phyloP scores from a whole-genome alignment of 805 yeast genomes.

The Cyberlindnera maritima region DNA sequence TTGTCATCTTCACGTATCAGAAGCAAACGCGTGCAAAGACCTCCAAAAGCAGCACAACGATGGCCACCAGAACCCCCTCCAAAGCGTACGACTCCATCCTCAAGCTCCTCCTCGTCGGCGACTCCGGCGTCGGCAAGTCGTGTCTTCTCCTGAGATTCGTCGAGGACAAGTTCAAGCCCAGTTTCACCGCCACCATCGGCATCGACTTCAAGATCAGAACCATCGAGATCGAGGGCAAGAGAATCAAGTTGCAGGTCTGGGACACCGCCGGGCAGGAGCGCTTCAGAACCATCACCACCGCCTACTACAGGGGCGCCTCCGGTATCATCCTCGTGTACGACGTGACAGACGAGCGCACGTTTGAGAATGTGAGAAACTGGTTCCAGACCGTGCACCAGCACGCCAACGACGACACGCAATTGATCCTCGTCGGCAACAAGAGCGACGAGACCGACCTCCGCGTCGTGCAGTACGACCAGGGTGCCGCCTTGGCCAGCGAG shows the following conservation, averaged over 20 bases:
- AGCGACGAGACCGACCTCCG: conserved; percentile 87
- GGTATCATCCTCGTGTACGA: conserved; percentile 83
- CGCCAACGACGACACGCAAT: conserved; percentile 93
- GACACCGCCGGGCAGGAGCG: conserved; percentile 98
- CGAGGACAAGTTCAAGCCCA: conserved; percentile 94
- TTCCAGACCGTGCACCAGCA: conserved; percentile 93
- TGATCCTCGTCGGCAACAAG: conserved; percentile 93
- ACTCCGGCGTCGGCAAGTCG: conserved; percentile 87
- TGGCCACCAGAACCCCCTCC: conserved; percentile 59
- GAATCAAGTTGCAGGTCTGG: conserved; percentile 93
- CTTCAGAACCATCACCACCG: conserved; percentile 91
- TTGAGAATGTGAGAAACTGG: conserved; percentile 93
- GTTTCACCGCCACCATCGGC: conserved; percentile 96
- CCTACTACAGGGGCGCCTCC: conserved; percentile 87
- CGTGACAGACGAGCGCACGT: conserved; percentile 86
- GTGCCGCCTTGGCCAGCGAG: conserved; percentile 82
- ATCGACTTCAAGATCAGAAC: conserved; percentile 98
- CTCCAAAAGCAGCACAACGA: background rate
- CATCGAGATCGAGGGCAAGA: conserved; percentile 88
- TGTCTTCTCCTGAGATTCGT: conserved; percentile 90
- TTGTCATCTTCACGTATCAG: background rate
- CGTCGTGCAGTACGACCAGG: conserved; percentile 86
- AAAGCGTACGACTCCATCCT: conserved; percentile 85
- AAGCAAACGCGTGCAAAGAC: background rate
- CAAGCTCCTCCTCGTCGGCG: conserved; percentile 91